Conservation (phyloP, 306 rosid species). For the Benincasa hispida region DNA sequence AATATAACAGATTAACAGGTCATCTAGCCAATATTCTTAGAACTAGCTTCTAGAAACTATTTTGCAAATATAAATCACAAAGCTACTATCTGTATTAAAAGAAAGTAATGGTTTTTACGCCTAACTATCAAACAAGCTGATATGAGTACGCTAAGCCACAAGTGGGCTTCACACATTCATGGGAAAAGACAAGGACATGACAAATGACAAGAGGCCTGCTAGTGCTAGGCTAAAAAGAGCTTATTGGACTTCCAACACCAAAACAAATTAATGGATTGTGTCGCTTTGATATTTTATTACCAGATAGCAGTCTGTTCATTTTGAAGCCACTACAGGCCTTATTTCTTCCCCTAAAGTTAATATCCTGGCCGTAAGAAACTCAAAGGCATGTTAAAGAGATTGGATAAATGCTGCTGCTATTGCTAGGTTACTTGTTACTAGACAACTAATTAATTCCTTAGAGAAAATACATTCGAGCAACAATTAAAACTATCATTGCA, state of each 20-base stretch:
- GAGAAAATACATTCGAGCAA: neutral
- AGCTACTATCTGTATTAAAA: neutral
- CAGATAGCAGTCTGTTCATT: neutral
- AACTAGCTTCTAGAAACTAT: neutral
- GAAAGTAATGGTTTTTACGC: neutral
- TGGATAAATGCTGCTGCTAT: neutral
- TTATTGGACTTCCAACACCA: neutral
- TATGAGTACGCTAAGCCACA: neutral
- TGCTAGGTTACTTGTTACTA: neutral
- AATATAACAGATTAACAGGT: neutral
- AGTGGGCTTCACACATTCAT: neutral
- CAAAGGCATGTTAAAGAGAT: neutral
- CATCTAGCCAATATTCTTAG: neutral
- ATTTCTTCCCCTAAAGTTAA: neutral
- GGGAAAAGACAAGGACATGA: neutral
- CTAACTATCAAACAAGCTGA: neutral
- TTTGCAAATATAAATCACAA: neutral
- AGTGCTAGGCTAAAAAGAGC: no score
- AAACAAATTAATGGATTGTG: neutral
- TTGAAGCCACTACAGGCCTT: neutral
- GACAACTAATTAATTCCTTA: neutral
- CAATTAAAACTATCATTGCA: neutral
- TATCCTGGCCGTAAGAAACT: neutral
- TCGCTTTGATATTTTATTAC: neutral
- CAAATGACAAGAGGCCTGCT: neutral